These are phyloP conservation scores for Coemansia asiatica DNA, from an alignment of 192 early-diverging fungal species.

Conservation along the genomic window DNA sequence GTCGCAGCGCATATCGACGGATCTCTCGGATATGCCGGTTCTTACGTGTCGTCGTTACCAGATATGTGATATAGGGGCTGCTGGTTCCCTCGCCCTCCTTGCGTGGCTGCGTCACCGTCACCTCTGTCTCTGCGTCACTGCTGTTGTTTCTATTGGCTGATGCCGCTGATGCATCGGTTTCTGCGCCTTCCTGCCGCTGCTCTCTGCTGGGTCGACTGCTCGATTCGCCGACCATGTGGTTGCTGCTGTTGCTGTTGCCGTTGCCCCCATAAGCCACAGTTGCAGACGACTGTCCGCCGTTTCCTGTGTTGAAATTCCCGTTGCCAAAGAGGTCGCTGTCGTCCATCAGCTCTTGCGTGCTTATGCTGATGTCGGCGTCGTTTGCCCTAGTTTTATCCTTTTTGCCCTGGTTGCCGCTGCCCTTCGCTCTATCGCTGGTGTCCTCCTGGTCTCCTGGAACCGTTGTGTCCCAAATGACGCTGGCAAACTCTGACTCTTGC, in stretches of 20 bases:
- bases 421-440: background rate
- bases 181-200: background rate
- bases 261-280: constrained; percentile 39
- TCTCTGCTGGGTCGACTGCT: constrained; percentile 12
- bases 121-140: constrained; percentile 44
- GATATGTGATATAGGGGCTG: constrained; percentile 79
- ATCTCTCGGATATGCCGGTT: constrained; percentile 28
- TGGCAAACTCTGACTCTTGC: constrained; percentile 54
- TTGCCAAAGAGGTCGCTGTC: constrained; percentile 1
- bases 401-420: background rate
- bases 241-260: no score
- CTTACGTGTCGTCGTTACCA: constrained; percentile 64
- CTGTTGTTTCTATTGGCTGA: constrained; percentile 11
- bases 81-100: constrained; percentile 89
- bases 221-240: constrained; percentile 9
- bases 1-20: constrained; percentile 66
- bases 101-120: constrained; percentile 75
- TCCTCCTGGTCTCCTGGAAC: constrained; percentile 23
- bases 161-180: constrained; percentile 6
- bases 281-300: constrained; percentile 3
- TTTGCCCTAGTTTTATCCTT: background rate
- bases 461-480: constrained; percentile 54
- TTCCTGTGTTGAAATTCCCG: constrained; percentile 11
- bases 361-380: constrained; percentile 1
- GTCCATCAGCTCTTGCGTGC: constrained; percentile 15